Conservation (phyloP, 2,329 filamentous ascomycete genomes). For the Penicillium sp. region DNA sequence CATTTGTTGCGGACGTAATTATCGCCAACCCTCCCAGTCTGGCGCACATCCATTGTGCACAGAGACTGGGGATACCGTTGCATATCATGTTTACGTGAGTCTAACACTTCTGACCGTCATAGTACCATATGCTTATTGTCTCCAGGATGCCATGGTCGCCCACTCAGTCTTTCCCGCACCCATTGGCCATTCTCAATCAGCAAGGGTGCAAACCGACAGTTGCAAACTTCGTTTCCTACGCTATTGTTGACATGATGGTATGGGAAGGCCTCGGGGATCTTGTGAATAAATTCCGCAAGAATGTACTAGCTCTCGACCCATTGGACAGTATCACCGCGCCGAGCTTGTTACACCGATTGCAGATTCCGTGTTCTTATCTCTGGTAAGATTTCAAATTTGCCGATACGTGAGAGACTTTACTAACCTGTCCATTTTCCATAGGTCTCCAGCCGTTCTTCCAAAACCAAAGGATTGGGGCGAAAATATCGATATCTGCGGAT, state of each 20-base stretch:
- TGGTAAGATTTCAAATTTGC: conserved; percentile 50
- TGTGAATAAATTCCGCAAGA: conserved; percentile 79
- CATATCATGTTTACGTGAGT: conserved; percentile 85
- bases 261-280: conserved; percentile 90
- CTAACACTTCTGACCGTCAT: not conserved
- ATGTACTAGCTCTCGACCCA: conserved; percentile 68
- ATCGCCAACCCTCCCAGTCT: conserved; percentile 79
- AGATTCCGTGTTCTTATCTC: conserved; percentile 83
- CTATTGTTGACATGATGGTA: conserved; percentile 82
- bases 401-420: not conserved
- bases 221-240: conserved; percentile 78
- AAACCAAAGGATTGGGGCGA: conserved; percentile 72
- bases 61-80: conserved; percentile 69
- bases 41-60: conserved; percentile 73
- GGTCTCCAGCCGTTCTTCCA: conserved; percentile 70
- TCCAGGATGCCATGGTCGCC: conserved; percentile 80
- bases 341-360: conserved; percentile 68
- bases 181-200: conserved; percentile 73
- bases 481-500: conserved; percentile 69
- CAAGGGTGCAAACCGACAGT: conserved; percentile 71
- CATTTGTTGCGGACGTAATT: conserved; percentile 84
- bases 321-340: conserved; percentile 79
- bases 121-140: not conserved
- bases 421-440: conserved; percentile 20
- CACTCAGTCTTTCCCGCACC: conserved; percentile 79